Base-by-base conservation (phyloP, 306 rosid species). In the Rosa lucieae region DNA sequence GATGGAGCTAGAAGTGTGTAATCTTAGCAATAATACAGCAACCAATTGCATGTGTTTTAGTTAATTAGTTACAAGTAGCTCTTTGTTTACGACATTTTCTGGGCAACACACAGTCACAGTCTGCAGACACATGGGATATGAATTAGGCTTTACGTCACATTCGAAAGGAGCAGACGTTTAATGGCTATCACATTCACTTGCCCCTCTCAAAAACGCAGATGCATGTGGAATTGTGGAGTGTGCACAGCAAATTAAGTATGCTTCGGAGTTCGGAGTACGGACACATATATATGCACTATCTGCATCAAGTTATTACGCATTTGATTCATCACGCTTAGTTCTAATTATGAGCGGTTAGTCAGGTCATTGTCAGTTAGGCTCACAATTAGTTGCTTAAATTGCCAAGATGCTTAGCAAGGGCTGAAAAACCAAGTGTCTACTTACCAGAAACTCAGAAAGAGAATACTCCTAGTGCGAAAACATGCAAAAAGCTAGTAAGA, bases 151-250 rank as follows among this genome's bases (percentile, higher is more conserved):
- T n/a, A 63, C 72, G 78, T 42, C 86, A 43, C 83, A 51, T 42
- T 67, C 72, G 66, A 62, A 10, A 46, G 47, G 70, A 59, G 35
- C 72, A 17, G 26, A 76, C 23, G 51, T 40, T 67, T 65, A 80
- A 81, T 56, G 51, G 65, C 15, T 29, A 70, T 70, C 80, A 62
- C 80, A 78, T 73, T 70, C 83, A 70, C 68, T 67, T 78, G 80
- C 49, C 66, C 7, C 47, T 21, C 6, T 39, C 48, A 8, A 32
- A 37, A 78, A 56, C 17, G 76, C 82, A 52, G 71, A 46, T 37
- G 79, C 82, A 82, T 56, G 79, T 67, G 85, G 21, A 29, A 9
- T 10, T 56, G 79, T 67, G 85, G 21, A 29, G 13, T 10, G 44
- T 46, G 43, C 37, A 20, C 37, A 21, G 9, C 11, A 3, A 61